Percentiles rank a stretch among this genome's conserved stretches.
Evolutionary conservation across 331 rosid genomes (phyloP).

Genomic region (Rhamnella rubrinervis): DNA sequence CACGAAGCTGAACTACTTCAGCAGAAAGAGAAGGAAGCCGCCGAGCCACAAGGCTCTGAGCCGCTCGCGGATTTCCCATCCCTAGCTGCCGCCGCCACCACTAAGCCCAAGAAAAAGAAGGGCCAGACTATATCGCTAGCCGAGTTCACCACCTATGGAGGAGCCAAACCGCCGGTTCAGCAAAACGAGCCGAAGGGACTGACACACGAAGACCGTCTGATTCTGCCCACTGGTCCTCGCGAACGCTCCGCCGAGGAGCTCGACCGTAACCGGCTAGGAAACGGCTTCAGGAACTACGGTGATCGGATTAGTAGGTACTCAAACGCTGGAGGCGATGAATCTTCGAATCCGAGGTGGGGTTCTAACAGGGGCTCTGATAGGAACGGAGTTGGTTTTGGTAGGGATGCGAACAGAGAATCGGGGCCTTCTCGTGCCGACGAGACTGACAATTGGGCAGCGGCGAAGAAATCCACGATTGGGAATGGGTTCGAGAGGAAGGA

Average conservation of each 20-base stretch:
- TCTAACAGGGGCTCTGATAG: conserved; percentile 67
- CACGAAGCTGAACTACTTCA: conserved; percentile 73
- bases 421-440: conserved; percentile 83
- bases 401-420: conserved; percentile 53
- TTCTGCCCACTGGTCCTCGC: conserved; percentile 86
- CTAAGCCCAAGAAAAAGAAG: conserved; percentile 88
- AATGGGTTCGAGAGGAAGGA: conserved; percentile 71
- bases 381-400: conserved; percentile 43
- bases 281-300: conserved; percentile 58
- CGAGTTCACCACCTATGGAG: conserved; percentile 53
- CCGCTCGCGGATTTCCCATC: conserved; percentile 66
- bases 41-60: conserved; percentile 24
- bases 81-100: conserved; percentile 66
- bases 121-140: conserved; percentile 55
- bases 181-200: conserved; percentile 20
- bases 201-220: conserved; percentile 44
- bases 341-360: conserved; percentile 72
- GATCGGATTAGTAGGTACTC: conserved; percentile 44
- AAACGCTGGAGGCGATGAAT: conserved; percentile 43
- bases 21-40: conserved; percentile 14
- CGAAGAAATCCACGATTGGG: conserved; percentile 52
- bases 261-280: conserved; percentile 55
- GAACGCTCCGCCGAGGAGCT: conserved; percentile 87
- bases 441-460: conserved; percentile 75
- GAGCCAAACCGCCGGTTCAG: conserved; percentile 32